Evolutionary conservation across 441 rosid genomes (phyloP).

Genomic region (Arabidopsis lyrata): DNA sequence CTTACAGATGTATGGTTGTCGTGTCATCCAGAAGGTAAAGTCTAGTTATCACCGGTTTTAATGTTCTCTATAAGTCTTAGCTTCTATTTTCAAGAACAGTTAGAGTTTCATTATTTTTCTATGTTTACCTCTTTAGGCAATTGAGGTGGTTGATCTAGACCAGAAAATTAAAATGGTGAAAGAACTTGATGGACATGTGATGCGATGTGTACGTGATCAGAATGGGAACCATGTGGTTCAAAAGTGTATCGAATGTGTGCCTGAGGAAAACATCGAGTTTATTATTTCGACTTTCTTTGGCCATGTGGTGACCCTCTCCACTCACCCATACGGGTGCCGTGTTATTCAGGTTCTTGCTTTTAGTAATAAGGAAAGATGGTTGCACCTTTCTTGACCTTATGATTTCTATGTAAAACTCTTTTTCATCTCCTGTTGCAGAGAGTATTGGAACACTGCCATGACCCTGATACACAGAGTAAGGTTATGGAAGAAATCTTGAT

Average conservation of each 20-base stretch:
- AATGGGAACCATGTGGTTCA: constrained; percentile 93
- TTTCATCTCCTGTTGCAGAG: constrained; percentile 55
- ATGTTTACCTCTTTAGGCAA: constrained; percentile 57
- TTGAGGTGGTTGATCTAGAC: constrained; percentile 86
- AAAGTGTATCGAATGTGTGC: constrained; percentile 87
- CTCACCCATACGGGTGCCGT: constrained; percentile 95
- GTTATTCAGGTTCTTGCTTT: constrained; percentile 75
- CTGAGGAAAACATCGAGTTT: constrained; percentile 78
- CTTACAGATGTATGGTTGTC: constrained; percentile 91
- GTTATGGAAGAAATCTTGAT: constrained; percentile 86
- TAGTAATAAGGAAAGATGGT: background rate
- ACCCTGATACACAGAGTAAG: constrained; percentile 66
- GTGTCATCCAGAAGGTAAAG: constrained; percentile 87
- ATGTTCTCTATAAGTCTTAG: background rate
- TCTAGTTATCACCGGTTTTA: constrained; percentile 10
- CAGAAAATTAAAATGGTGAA: constrained; percentile 89
- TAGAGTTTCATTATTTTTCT: background rate
- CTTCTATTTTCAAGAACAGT: background rate
- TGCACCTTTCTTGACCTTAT: background rate
- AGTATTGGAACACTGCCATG: constrained; percentile 78
- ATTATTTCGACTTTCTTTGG: constrained; percentile 76
- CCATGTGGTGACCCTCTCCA: constrained; percentile 78
- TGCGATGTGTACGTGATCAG: constrained; percentile 94
- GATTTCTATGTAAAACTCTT: background rate
- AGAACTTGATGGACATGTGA: constrained; percentile 82